Conservation (phyloP, 2,329 filamentous ascomycete species). For the Paraphaeosphaeria minitans region DNA sequence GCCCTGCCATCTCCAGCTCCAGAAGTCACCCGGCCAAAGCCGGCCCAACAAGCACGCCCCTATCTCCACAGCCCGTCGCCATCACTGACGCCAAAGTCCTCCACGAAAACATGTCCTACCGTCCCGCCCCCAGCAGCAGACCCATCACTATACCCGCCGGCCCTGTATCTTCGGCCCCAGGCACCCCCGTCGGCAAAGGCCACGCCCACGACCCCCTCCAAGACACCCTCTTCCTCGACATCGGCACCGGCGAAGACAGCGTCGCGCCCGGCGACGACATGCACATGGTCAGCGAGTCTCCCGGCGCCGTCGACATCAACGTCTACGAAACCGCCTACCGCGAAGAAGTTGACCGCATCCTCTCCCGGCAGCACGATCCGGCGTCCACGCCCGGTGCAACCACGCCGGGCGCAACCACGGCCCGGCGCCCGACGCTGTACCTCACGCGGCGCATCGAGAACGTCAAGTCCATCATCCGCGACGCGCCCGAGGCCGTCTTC, state of each 20-base stretch:
- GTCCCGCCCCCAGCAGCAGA: conserved; percentile 32
- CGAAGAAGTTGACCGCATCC: conserved; percentile 77
- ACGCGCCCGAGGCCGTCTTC: conserved; percentile 38
- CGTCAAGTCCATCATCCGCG: conserved; percentile 44
- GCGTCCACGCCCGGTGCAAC: conserved; percentile 36
- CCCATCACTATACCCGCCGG: conserved; percentile 26
- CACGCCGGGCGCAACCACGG: conserved; percentile 25
- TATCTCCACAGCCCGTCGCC: conserved; percentile 20
- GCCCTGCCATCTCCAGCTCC: conserved; percentile 14
- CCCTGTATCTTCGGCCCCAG: conserved; percentile 25
- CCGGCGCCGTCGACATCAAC: conserved; percentile 80
- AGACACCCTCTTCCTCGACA: conserved; percentile 73
- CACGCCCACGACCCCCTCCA: conserved; percentile 69
- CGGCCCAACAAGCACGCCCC: conserved; percentile 24
- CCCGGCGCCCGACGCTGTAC: conserved; percentile 60
- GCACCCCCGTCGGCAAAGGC: conserved; percentile 52
- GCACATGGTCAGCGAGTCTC: conserved; percentile 77
- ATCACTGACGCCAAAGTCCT: conserved; percentile 33
- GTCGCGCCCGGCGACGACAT: conserved; percentile 37
- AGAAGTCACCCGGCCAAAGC: conserved; percentile 14
- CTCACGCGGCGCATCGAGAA: conserved; percentile 57
- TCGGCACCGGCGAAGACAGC: conserved; percentile 68
- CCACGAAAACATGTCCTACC: conserved; percentile 39
- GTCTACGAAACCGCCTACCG: conserved; percentile 90
- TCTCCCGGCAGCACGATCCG: conserved; percentile 45